These are phyloP conservation scores for Bryoerythrophyllum caledonicum DNA, from an alignment of 225 moss, liverwort and hornwort genomes.

Conservation along the genomic window DNA sequence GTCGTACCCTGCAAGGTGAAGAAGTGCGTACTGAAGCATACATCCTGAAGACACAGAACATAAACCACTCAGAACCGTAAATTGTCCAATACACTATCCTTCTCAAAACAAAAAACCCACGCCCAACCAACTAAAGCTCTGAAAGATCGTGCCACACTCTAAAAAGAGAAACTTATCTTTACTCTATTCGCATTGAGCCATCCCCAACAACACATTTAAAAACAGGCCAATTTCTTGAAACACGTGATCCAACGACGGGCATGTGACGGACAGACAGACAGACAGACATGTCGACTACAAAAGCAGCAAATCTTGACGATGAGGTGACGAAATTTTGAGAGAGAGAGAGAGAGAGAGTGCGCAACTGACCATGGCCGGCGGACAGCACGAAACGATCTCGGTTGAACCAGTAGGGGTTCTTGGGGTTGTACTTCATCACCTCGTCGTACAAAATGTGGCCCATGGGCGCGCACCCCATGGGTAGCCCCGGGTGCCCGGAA, in stretches of 20 bases:
- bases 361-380: conserved; percentile 65
- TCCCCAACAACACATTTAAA: background rate
- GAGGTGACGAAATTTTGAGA: no score
- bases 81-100: background rate
- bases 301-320: no score
- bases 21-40: conserved; percentile 88
- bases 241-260: no score
- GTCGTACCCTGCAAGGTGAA: conserved; percentile 75
- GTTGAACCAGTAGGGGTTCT: conserved; percentile 79
- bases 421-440: conserved; percentile 81
- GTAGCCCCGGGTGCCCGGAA: conserved; percentile 81
- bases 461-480: conserved; percentile 88
- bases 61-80: background rate
- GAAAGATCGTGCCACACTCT: background rate
- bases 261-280: no score
- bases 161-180: background rate
- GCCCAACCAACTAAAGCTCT: background rate
- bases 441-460: conserved; percentile 87
- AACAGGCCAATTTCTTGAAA: background rate
- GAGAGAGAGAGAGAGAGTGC: background rate
- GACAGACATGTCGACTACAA: no score
- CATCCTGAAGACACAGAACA: conserved; percentile 35
- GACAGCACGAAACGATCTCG: conserved; percentile 81
- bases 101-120: background rate
- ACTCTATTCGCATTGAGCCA: background rate